Evolutionary conservation across 179 eudicot species (phyloP).

Genomic region (Gypsophila paniculata): DNA sequence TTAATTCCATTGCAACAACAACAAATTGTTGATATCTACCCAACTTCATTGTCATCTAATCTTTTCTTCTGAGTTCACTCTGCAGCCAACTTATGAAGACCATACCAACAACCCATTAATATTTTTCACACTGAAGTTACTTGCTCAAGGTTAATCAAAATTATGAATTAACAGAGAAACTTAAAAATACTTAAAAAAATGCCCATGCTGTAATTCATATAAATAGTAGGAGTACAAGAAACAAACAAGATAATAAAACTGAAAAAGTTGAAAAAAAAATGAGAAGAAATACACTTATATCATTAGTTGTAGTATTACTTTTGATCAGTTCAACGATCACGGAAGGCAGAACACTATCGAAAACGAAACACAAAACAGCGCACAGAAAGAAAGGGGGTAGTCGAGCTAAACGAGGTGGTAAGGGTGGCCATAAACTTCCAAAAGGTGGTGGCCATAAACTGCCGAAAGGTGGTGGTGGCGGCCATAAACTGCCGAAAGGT

Average conservation of each 20-base stretch:
- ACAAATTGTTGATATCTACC: slow-evolving; percentile 7
- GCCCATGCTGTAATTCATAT: background rate
- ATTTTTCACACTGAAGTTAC: slow-evolving; percentile 17
- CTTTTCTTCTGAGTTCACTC: slow-evolving; percentile 10
- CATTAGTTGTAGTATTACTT: slow-evolving; percentile 22
- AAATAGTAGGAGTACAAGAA: slow-evolving; percentile 14
- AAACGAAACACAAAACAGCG: slow-evolving; percentile 8
- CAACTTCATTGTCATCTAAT: background rate
- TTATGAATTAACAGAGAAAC: background rate
- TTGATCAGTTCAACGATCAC: slow-evolving; percentile 22
- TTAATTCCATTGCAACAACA: slow-evolving; percentile 19
- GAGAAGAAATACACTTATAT: slow-evolving; percentile 20
- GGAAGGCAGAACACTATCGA: slow-evolving; percentile 27
- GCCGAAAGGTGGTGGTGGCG: slow-evolving; percentile 14
- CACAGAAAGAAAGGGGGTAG: slow-evolving; percentile 21
- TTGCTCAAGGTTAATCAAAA: background rate
- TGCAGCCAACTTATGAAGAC: slow-evolving; percentile 15
- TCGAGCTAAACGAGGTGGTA: slow-evolving; percentile 20
- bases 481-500: background rate
- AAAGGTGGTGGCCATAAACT: no score
- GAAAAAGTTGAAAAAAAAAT: background rate
- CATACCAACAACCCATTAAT: slow-evolving; percentile 12
- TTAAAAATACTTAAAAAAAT: background rate
- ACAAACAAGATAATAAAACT: background rate
- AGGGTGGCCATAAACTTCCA: slow-evolving; percentile 11